phyloP scores from a whole-genome alignment of 2,329 filamentous ascomycete genomes.

The Neopestalotiopsis sp. region DNA sequence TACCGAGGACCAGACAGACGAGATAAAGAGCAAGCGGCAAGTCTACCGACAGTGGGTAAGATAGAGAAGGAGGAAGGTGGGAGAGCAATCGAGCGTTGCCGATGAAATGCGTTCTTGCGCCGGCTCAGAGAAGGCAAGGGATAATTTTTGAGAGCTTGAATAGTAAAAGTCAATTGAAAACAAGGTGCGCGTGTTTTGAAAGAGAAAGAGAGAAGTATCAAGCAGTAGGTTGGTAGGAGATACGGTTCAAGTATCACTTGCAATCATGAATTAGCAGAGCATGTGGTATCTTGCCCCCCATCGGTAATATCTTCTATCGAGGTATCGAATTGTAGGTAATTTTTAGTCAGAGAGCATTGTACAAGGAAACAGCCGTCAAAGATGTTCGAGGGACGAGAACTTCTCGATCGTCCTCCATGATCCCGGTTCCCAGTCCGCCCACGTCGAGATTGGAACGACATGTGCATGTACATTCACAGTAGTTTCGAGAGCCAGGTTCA shows the following conservation, averaged over 20 bases:
- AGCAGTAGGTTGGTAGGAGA: background rate
- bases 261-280: background rate
- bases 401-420: background rate
- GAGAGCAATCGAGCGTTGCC: constrained; percentile 7
- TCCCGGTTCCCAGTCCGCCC: background rate
- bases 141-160: background rate
- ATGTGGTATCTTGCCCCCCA: background rate
- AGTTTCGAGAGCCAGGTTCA: background rate
- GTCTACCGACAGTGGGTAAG: background rate
- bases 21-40: constrained; percentile 2
- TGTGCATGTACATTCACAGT: background rate
- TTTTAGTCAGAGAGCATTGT: constrained; percentile 9
- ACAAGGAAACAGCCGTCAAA: background rate
- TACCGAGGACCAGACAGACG: background rate
- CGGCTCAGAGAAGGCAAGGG: background rate
- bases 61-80: constrained; percentile 5
- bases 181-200: background rate
- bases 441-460: background rate
- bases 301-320: constrained; percentile 6
- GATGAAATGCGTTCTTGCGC: background rate
- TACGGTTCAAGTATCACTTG: background rate
- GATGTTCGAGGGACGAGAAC: background rate
- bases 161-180: background rate
- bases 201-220: background rate
- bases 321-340: background rate